These are phyloP conservation scores for Rhododendron mucronatum DNA, from an alignment of 148 eudicot species.

Conservation along the genomic window DNA sequence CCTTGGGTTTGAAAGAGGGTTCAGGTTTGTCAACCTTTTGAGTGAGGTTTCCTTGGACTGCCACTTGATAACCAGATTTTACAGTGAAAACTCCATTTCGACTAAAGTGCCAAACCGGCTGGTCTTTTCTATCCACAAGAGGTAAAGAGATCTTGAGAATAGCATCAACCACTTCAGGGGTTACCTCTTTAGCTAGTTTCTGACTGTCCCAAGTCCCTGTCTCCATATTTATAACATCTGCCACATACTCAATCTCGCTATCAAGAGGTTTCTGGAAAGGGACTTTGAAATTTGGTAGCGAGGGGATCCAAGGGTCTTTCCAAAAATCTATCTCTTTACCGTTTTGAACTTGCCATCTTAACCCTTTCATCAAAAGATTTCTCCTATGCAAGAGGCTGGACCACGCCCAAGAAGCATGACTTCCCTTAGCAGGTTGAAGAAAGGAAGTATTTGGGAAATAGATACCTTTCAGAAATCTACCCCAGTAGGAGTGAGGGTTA, in stretches of 20 bases:
- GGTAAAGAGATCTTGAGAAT: too few species aligned
- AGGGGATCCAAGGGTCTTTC: too few species aligned
- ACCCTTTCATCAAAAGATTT: neutral
- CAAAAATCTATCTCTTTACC: too few species aligned
- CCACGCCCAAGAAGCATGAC: neutral
- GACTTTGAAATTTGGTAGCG: too few species aligned
- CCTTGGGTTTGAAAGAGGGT: neutral
- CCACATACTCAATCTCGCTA: too few species aligned
- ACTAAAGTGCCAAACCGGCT: neutral
- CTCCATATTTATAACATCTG: too few species aligned
- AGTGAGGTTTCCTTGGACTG: fast-evolving
- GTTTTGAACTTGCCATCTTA: neutral
- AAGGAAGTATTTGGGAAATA: neutral
- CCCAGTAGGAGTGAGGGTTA: neutral
- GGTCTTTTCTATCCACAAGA: too few species aligned
- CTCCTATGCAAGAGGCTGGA: neutral
- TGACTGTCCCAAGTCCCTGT: too few species aligned
- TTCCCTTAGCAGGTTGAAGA: neutral
- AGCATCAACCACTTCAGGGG: too few species aligned
- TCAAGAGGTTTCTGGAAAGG: too few species aligned
- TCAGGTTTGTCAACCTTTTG: neutral
- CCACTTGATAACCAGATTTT: neutral
- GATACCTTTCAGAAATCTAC: neutral
- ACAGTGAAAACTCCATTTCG: neutral
- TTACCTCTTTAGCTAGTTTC: too few species aligned